These are phyloP conservation scores for Eragrostis tef DNA, from an alignment of 202 grass and related monocot genomes.

Conservation along the genomic window DNA sequence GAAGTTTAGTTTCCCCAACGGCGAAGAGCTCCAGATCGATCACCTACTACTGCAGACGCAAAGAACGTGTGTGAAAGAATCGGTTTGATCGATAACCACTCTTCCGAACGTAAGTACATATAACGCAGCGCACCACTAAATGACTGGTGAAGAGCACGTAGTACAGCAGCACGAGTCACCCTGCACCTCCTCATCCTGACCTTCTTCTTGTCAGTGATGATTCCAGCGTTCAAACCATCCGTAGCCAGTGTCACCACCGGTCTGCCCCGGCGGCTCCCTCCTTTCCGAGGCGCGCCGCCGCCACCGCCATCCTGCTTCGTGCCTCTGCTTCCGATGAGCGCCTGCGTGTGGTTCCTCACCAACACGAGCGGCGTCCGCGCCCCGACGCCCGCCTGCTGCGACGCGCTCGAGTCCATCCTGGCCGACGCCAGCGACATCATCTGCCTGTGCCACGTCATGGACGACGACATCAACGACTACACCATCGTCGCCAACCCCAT, in stretches of 20 bases:
- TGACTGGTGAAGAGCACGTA: neutral
- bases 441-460: neutral
- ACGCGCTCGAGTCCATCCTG: neutral
- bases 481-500: neutral
- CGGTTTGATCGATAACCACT: neutral
- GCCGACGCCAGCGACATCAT: neutral
- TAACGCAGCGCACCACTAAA: neutral
- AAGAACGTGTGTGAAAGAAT: neutral
- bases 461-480: neutral
- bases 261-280: too few species aligned
- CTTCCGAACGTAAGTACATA: neutral
- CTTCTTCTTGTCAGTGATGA: neutral
- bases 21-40: too few species aligned
- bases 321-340: neutral
- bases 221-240: neutral
- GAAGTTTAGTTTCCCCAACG: too few species aligned
- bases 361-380: neutral
- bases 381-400: neutral
- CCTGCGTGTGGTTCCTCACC: neutral
- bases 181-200: neutral
- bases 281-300: neutral
- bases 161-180: neutral
- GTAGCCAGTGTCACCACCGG: neutral
- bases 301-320: neutral
- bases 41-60: too few species aligned